Conservation (phyloP, 2,329 filamentous ascomycete genomes). For the Xylaria sp. region DNA sequence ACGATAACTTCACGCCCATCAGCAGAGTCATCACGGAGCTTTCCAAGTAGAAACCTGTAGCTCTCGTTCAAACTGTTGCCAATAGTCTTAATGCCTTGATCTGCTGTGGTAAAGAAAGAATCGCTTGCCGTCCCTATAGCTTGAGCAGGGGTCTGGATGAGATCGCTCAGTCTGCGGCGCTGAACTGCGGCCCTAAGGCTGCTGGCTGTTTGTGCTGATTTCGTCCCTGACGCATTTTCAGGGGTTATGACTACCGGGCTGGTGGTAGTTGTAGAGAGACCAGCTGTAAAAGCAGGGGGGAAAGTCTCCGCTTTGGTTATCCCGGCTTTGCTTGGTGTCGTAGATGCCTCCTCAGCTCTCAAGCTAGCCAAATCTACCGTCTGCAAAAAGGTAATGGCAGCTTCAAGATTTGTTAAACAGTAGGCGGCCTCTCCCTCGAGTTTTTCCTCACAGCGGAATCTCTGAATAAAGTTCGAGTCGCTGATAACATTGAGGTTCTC, state of each 20-base stretch:
- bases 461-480: constrained; percentile 93
- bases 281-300: constrained; percentile 66
- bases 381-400: constrained; percentile 91
- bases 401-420: constrained; percentile 94
- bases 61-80: constrained; percentile 90
- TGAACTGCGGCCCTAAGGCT: constrained; percentile 60
- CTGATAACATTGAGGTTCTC: constrained; percentile 90
- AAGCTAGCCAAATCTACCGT: constrained; percentile 94
- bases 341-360: constrained; percentile 79
- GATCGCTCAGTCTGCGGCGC: constrained; percentile 80
- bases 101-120: constrained; percentile 85
- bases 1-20: constrained; percentile 66
- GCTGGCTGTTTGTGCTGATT: constrained; percentile 53
- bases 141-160: constrained; percentile 86
- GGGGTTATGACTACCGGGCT: constrained; percentile 51
- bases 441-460: constrained; percentile 86
- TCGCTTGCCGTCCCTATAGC: constrained; percentile 86
- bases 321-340: constrained; percentile 72
- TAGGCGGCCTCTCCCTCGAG: constrained; percentile 95
- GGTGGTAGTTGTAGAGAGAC: constrained; percentile 51
- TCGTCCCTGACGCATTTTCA: constrained; percentile 48
- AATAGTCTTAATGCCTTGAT: constrained; percentile 92
- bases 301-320: constrained; percentile 66
- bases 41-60: constrained; percentile 92
- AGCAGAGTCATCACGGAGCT: constrained; percentile 77